Conservation (phyloP, 208 protist species). For the Leishmania arabica region DNA sequence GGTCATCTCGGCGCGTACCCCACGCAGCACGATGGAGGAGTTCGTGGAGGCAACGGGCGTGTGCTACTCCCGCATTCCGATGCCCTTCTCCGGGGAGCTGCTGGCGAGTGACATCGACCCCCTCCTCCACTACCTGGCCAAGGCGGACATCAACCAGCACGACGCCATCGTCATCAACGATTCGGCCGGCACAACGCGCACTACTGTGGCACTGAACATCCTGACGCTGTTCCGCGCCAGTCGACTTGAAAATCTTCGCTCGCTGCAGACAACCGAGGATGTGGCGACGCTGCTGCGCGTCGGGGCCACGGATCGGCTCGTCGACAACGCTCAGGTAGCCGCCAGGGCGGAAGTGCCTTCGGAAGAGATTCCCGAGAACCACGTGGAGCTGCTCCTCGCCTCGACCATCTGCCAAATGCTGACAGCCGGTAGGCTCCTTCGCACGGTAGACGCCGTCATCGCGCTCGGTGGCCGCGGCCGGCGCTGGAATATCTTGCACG, state of each 20-base stretch:
- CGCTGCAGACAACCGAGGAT: constrained; percentile 38
- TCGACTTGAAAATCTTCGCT: constrained; percentile 45
- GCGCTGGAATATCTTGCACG: constrained; percentile 83
- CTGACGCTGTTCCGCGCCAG: constrained; percentile 73
- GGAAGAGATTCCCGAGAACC: constrained; percentile 54
- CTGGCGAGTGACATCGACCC: constrained; percentile 82
- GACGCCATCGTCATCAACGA: constrained; percentile 86
- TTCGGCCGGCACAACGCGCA: constrained; percentile 66
- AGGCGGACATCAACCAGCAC: constrained; percentile 32
- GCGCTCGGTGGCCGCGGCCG: constrained; percentile 61
- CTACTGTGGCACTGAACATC: constrained; percentile 83
- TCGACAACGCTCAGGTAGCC: constrained; percentile 48
- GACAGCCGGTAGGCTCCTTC: constrained; percentile 71
- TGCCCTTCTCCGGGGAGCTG: constrained; percentile 83
- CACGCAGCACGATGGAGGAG: constrained; percentile 70
- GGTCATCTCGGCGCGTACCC: constrained; percentile 65
- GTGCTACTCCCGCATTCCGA: constrained; percentile 75
- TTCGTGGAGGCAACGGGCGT: constrained; percentile 62
- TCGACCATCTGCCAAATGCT: constrained; percentile 91
- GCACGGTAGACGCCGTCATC: constrained; percentile 72
- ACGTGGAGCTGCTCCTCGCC: constrained; percentile 73
- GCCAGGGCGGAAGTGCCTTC: constrained; percentile 26
- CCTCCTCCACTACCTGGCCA: constrained; percentile 67
- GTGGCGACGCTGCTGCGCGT: constrained; percentile 53
- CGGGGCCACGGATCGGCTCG: constrained; percentile 29